These are phyloP conservation scores for Aspergillus heteromorphus DNA, from an alignment of 495 filamentous ascomycete genomes.

Conservation along the genomic window DNA sequence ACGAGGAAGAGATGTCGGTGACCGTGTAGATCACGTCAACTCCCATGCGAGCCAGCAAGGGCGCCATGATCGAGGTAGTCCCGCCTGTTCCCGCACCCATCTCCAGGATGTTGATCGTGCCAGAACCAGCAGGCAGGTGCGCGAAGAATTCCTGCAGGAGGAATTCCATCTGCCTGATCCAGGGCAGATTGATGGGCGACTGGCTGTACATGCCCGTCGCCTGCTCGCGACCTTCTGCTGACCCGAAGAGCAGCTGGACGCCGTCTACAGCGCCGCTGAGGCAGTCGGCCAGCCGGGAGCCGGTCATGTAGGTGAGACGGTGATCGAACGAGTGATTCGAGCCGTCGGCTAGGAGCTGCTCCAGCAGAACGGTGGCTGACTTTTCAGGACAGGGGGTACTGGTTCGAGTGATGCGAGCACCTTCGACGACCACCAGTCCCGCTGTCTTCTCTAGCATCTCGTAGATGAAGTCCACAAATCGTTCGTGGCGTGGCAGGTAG, in stretches of 20 bases:
- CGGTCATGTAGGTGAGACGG: conserved; percentile 35
- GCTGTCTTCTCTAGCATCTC: conserved; percentile 20
- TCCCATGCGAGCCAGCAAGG: conserved; percentile 22
- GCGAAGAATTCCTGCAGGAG: conserved; percentile 28
- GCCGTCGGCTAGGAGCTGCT: conserved; percentile 27
- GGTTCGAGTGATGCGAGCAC: conserved; percentile 31
- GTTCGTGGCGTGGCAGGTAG: neutral
- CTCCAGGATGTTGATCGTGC: conserved; percentile 32
- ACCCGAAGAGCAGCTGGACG: conserved; percentile 41
- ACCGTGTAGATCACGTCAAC: conserved; percentile 38
- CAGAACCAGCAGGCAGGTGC: conserved; percentile 12
- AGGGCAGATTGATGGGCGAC: conserved; percentile 27
- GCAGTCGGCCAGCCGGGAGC: conserved; percentile 32
- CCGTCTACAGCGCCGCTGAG: conserved; percentile 37
- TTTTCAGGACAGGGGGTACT: conserved; percentile 25
- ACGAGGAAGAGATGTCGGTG: conserved; percentile 35
- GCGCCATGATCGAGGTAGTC: conserved; percentile 28
- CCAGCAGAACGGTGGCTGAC: conserved; percentile 24
- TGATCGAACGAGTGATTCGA: conserved; percentile 30
- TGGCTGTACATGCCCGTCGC: conserved; percentile 37
- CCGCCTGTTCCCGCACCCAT: conserved; percentile 41
- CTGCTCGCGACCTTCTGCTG: conserved; percentile 37
- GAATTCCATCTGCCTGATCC: conserved; percentile 31
- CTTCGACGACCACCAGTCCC: conserved; percentile 30
- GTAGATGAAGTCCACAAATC: conserved; percentile 13